Evolutionary conservation across 257 asterid species (phyloP).

Genomic region (Rauvolfia tetraphylla): DNA sequence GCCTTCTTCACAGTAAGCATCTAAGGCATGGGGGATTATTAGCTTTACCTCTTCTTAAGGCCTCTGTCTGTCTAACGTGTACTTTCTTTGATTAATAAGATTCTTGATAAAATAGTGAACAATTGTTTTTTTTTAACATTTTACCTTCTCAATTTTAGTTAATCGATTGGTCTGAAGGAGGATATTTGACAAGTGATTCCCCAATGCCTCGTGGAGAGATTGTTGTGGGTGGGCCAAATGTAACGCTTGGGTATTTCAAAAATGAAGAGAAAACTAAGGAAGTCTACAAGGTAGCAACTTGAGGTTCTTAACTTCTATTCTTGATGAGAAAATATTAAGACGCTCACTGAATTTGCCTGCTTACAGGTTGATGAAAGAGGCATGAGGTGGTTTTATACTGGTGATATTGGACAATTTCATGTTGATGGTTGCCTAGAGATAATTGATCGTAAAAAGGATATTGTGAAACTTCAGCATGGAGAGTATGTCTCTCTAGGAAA

Average conservation of each 20-base stretch:
- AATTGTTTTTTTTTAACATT: background rate
- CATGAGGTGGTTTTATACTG: constrained; percentile 89
- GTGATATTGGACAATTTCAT: constrained; percentile 89
- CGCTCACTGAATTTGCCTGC: background rate
- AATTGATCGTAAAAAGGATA: constrained; percentile 93
- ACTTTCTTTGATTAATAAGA: background rate
- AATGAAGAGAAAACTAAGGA: constrained; percentile 80
- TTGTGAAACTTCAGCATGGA: constrained; percentile 94
- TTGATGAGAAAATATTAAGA: background rate
- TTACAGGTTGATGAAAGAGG: constrained; percentile 78
- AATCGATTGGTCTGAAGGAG: constrained; percentile 97
- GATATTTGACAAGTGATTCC: constrained; percentile 69
- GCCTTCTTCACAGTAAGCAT: background rate
- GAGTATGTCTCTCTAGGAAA: constrained; percentile 96
- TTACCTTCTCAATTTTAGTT: constrained; percentile 40
- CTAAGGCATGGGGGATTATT: background rate
- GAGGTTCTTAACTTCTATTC: background rate
- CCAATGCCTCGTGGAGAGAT: constrained; percentile 96
- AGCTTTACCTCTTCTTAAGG: background rate
- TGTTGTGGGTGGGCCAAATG: constrained; percentile 91
- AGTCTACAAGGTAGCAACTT: constrained; percentile 71
- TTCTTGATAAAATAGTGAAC: background rate
- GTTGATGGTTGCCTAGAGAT: constrained; percentile 93
- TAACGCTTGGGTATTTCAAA: constrained; percentile 89
- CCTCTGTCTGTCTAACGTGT: background rate